Evolutionary conservation across 2,329 filamentous ascomycete species (phyloP).

Genomic region (Hypomyces perniciosus): DNA sequence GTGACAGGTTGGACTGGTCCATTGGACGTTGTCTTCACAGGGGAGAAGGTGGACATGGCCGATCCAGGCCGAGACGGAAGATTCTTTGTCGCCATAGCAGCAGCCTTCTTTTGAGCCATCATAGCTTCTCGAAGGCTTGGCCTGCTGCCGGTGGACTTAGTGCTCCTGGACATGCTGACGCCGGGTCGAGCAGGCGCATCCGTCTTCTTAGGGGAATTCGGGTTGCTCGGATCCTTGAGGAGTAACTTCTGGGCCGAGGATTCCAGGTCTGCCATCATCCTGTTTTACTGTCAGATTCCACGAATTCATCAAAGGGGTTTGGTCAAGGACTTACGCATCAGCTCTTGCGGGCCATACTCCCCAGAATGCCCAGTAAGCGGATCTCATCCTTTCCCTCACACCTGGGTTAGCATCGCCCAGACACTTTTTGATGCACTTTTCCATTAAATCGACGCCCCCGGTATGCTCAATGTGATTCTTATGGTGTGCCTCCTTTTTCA

Average conservation of each 20-base stretch:
- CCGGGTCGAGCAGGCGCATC: slow-evolving; percentile 46
- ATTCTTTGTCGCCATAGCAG: slow-evolving; percentile 42
- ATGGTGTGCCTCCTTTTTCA: slow-evolving; percentile 71
- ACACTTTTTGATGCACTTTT: slow-evolving; percentile 84
- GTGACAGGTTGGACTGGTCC: slow-evolving; percentile 16
- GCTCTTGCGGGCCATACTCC: slow-evolving; percentile 72
- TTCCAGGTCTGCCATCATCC: slow-evolving; percentile 75
- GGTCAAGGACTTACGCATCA: slow-evolving; percentile 52
- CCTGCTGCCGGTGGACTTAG: slow-evolving; percentile 51
- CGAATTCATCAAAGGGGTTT: not conserved
- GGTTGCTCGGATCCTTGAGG: slow-evolving; percentile 78
- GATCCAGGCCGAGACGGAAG: slow-evolving; percentile 55
- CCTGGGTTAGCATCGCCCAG: slow-evolving; percentile 85
- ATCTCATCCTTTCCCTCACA: slow-evolving; percentile 79
- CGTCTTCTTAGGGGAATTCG: slow-evolving; percentile 56
- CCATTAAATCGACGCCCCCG: slow-evolving; percentile 74
- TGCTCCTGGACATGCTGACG: slow-evolving; percentile 57
- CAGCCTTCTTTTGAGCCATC: slow-evolving; percentile 69
- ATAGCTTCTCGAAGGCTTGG: slow-evolving; percentile 76
- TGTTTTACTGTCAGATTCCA: slow-evolving; percentile 26
- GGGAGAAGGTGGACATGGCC: slow-evolving; percentile 57
- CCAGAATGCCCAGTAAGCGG: slow-evolving; percentile 80
- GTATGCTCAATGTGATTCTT: slow-evolving; percentile 78
- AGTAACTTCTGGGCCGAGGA: slow-evolving; percentile 71
- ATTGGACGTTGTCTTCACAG: slow-evolving; percentile 38